Conservation (phyloP, 2,329 filamentous ascomycete genomes). For the Parastagonospora avenae region DNA sequence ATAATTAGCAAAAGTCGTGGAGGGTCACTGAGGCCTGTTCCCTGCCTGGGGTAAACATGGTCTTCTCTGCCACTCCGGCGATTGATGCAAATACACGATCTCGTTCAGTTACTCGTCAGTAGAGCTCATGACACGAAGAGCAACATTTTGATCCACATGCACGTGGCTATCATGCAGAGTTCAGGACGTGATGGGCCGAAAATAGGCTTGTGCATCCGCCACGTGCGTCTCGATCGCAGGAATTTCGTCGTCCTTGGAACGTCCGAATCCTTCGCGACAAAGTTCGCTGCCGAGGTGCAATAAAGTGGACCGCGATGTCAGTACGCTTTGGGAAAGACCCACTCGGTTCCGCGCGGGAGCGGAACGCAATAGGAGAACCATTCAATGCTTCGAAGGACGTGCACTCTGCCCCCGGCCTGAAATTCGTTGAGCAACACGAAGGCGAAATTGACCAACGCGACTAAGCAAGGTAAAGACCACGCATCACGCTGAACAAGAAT, state of each 20-base stretch:
- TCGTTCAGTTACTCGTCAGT: too few species aligned
- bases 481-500: too few species aligned
- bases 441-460: background rate
- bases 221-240: background rate
- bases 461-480: background rate
- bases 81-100: too few species aligned
- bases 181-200: too few species aligned
- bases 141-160: too few species aligned
- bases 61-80: too few species aligned
- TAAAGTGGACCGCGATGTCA: background rate
- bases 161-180: too few species aligned
- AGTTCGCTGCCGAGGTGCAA: background rate
- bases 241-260: background rate
- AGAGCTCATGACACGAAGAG: too few species aligned
- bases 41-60: too few species aligned
- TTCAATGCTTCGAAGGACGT: slow-evolving; percentile 13
- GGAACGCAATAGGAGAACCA: slow-evolving; percentile 16
- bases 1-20: too few species aligned
- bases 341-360: slow-evolving; percentile 8
- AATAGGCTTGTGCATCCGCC: background rate
- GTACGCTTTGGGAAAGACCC: background rate
- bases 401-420: slow-evolving; percentile 6
- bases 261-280: background rate
- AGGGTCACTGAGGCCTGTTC: too few species aligned
- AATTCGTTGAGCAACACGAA: slow-evolving; percentile 6